These are phyloP conservation scores for Adansonia rubrostipa DNA, from an alignment of 441 rosid genomes.

Conservation along the genomic window DNA sequence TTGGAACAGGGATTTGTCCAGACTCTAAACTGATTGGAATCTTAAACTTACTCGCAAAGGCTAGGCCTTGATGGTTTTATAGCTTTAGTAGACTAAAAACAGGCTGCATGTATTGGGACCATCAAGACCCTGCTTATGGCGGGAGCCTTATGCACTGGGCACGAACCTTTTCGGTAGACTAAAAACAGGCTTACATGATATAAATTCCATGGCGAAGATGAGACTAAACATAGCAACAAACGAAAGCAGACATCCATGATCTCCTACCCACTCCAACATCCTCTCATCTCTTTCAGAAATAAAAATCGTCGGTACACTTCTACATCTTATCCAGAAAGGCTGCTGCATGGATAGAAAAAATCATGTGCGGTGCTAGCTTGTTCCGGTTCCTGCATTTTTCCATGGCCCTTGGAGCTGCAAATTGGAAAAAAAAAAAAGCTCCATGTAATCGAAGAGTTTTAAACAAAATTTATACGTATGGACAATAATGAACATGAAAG, in stretches of 20 bases:
- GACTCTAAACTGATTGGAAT: conserved; percentile 21
- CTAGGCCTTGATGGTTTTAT: conserved; percentile 30
- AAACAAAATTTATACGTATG: no score
- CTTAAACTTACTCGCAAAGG: conserved; percentile 26
- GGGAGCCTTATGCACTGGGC: neutral
- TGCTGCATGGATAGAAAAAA: conserved; percentile 35
- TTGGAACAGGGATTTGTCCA: conserved; percentile 33
- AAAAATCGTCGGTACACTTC: neutral
- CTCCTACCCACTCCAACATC: conserved; percentile 35
- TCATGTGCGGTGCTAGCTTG: conserved; percentile 36
- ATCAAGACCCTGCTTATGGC: neutral
- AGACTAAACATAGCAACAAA: conserved; percentile 22
- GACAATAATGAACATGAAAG: neutral
- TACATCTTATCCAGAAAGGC: conserved; percentile 20
- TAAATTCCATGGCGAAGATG: conserved; percentile 16
- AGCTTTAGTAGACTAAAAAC: conserved; percentile 23
- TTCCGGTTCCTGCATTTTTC: conserved; percentile 61
- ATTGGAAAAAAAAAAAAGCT: neutral
- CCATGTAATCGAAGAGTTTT: neutral
- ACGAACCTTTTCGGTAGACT: neutral
- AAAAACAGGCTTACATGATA: conserved; percentile 33
- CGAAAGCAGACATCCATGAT: conserved; percentile 36
- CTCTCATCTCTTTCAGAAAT: conserved; percentile 1
- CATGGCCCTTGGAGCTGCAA: conserved; percentile 65
- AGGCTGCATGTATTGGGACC: neutral